Conservation (phyloP, 257 asterid species). For the Nyctanthes arbortristis region DNA sequence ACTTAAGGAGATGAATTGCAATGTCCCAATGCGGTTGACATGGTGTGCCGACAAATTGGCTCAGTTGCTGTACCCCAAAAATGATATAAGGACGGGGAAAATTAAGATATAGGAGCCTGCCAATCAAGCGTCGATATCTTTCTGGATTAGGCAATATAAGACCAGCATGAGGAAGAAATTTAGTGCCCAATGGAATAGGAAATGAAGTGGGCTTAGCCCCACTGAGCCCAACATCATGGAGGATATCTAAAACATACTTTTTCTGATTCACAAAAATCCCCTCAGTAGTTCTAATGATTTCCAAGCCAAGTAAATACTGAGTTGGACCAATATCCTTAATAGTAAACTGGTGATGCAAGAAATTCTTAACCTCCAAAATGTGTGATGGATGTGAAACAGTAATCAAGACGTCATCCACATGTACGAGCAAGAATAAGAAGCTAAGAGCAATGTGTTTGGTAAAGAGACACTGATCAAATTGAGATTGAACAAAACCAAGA, state of each 20-base stretch:
- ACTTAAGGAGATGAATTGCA: background rate
- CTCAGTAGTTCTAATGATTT: background rate
- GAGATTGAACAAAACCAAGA: background rate
- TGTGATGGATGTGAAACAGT: background rate
- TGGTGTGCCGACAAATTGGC: no score
- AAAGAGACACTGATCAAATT: no score
- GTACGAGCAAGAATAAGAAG: background rate
- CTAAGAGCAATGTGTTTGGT: background rate
- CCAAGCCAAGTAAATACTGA: background rate
- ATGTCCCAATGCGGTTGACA: background rate
- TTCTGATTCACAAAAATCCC: background rate
- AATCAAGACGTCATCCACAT: background rate
- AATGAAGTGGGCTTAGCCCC: background rate
- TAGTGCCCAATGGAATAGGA: no score
- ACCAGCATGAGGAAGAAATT: no score
- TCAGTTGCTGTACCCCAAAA: no score
- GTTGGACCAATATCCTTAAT: background rate
- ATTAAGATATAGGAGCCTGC: no score
- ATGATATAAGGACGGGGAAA: no score
- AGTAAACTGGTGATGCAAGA: background rate
- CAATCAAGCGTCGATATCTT: no score
- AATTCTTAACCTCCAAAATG: background rate
- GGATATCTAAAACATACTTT: background rate
- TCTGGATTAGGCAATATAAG: no score
- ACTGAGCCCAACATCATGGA: background rate